A percentile compares a stretch with the other conserved stretches of the same genome.
Conservation (phyloP, 371 early-diverging fungal genomes). For the Mortierella sp. region DNA sequence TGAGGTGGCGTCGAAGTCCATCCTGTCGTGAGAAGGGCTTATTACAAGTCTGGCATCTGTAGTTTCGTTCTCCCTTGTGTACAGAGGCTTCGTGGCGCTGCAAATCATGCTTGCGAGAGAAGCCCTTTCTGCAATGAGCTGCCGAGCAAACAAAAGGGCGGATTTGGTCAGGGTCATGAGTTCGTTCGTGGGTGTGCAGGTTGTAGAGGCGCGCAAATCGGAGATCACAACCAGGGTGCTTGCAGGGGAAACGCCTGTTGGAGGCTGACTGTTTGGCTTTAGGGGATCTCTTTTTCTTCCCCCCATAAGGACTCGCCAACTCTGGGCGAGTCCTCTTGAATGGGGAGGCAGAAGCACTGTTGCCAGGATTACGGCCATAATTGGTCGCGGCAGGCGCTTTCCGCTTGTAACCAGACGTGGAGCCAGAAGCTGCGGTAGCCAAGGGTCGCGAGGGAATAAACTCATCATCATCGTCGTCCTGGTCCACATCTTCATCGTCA, state of each 20-base stretch:
- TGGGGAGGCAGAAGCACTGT: not conserved
- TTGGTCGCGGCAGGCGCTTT: constrained; percentile 17
- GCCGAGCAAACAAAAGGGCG: constrained; percentile 68
- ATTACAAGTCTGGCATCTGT: constrained; percentile 65
- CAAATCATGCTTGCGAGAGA: constrained; percentile 61
- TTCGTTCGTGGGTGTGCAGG: constrained; percentile 75
- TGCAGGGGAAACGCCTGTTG: constrained; percentile 58
- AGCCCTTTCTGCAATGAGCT: constrained; percentile 37
- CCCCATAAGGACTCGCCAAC: constrained; percentile 45
- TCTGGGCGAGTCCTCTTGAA: constrained; percentile 46
- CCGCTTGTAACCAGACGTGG: constrained; percentile 23
- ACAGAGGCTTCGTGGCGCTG: constrained; percentile 57
- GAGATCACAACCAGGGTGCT: constrained; percentile 61
- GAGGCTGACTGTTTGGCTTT: constrained; percentile 1
- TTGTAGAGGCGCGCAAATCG: constrained; percentile 79
- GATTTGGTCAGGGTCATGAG: constrained; percentile 73
- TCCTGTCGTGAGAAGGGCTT: constrained; percentile 76
- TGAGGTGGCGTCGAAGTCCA: constrained; percentile 72
- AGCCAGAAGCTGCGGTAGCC: constrained; percentile 3
- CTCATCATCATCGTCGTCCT: constrained; percentile 15
- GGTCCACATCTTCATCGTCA: constrained; percentile 8
- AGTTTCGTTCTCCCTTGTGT: constrained; percentile 70
- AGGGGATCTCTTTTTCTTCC: constrained; percentile 16
- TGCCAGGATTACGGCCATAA: not conserved
- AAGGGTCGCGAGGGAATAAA: constrained; percentile 14